phyloP scores from a whole-genome alignment of 805 yeast species.

The Lipomyces kockii region DNA sequence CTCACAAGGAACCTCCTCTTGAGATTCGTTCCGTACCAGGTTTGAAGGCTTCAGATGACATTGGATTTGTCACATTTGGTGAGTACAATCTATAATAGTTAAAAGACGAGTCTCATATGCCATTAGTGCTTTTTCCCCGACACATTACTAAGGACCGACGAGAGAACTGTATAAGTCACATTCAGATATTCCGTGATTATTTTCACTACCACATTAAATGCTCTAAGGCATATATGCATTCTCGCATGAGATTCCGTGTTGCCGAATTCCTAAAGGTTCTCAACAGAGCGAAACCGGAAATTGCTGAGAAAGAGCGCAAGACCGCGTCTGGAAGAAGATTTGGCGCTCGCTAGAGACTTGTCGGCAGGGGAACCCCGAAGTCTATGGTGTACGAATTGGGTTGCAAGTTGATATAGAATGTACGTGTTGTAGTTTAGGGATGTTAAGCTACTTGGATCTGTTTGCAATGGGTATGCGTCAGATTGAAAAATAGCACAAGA shows the following conservation, averaged over 20 bases:
- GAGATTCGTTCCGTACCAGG: constrained; percentile 63
- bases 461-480: background rate
- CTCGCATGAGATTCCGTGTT: constrained; percentile 96
- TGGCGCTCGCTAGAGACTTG: constrained; percentile 39
- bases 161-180: constrained; percentile 88
- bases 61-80: constrained; percentile 63
- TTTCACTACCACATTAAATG: constrained; percentile 99
- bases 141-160: constrained; percentile 61
- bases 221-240: constrained; percentile 97
- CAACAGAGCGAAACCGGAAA: constrained; percentile 94
- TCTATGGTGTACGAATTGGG: constrained; percentile 4
- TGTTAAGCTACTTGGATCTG: background rate
- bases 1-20: constrained; percentile 89
- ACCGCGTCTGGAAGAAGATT: constrained; percentile 77
- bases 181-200: constrained; percentile 90
- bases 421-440: background rate
- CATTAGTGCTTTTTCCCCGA: constrained; percentile 51
- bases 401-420: background rate
- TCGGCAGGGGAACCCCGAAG: background rate
- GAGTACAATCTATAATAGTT: constrained; percentile 26
- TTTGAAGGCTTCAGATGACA: constrained; percentile 48
- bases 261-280: constrained; percentile 91
- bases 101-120: background rate
- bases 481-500: background rate
- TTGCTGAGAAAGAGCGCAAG: constrained; percentile 72